Conservation (phyloP, 2,329 filamentous ascomycete genomes). For the Aspergillus fischeri region DNA sequence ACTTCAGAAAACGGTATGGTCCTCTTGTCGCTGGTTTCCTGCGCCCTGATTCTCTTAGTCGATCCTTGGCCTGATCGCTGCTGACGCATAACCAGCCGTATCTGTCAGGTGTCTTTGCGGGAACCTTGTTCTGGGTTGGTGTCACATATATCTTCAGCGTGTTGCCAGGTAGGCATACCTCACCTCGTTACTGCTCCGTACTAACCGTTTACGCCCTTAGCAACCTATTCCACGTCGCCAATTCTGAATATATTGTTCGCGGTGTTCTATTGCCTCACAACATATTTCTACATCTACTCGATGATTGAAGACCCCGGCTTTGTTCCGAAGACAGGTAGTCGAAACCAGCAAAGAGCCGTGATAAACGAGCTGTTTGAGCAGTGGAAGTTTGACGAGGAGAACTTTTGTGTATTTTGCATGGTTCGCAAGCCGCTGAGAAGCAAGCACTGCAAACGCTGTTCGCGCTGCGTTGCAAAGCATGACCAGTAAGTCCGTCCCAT, state of each 20-base stretch:
- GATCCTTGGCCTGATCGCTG: neutral
- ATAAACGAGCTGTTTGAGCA: constrained; percentile 80
- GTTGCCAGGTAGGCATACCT: constrained; percentile 58
- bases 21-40: neutral
- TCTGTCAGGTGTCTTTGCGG: constrained; percentile 89
- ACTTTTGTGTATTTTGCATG: constrained; percentile 95
- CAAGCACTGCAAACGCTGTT: constrained; percentile 91
- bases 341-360: constrained; percentile 81
- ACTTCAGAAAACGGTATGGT: constrained; percentile 78
- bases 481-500: constrained; percentile 70
- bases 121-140: constrained; percentile 74
- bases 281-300: constrained; percentile 81
- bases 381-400: constrained; percentile 89
- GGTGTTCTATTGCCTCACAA: constrained; percentile 59
- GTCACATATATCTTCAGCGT: constrained; percentile 71
- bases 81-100: constrained; percentile 61
- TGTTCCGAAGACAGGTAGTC: constrained; percentile 83
- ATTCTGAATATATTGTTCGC: constrained; percentile 75
- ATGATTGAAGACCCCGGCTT: constrained; percentile 91
- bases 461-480: constrained; percentile 90
- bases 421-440: constrained; percentile 85
- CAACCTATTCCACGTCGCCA: constrained; percentile 62
- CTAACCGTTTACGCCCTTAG: constrained; percentile 36
- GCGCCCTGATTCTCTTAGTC: neutral
- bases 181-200: constrained; percentile 2